Evolutionary conservation across 1,284 basidiomycete genomes (phyloP).

Genomic region (Papiliotrema terrestris): DNA sequence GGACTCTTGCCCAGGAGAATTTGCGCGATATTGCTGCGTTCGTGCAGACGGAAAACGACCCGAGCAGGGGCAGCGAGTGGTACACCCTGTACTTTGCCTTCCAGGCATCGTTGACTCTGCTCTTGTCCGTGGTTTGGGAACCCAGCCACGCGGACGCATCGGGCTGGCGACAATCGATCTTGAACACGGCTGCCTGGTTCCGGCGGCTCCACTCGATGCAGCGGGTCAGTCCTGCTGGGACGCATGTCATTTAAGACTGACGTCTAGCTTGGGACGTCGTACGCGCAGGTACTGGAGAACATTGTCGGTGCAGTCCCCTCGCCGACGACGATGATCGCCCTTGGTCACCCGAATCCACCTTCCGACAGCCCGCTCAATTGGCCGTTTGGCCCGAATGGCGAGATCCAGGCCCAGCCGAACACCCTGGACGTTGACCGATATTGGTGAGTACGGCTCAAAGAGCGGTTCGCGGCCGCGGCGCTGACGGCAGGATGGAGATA

Average conservation of each 20-base stretch:
- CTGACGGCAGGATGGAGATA: conserved; percentile 7
- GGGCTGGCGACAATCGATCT: conserved; percentile 6
- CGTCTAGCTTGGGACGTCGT: conserved; percentile 7
- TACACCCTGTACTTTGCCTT: conserved; percentile 23
- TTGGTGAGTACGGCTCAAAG: conserved; percentile 3
- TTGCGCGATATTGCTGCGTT: conserved; percentile 14
- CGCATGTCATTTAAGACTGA: not conserved
- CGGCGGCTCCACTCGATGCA: conserved; percentile 5
- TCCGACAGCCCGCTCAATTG: not conserved
- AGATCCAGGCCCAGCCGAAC: not conserved
- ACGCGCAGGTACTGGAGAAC: conserved; percentile 12
- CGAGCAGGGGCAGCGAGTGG: conserved; percentile 13
- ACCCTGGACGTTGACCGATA: conserved; percentile 15
- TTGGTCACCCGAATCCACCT: not conserved
- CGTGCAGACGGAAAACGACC: conserved; percentile 1
- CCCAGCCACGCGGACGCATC: conserved; percentile 6
- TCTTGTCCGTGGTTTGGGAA: conserved; percentile 20
- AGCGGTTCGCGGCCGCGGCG: not conserved
- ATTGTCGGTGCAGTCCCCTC: not conserved
- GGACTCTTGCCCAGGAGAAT: conserved; percentile 17
- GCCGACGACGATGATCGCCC: not conserved
- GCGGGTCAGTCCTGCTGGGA: not conserved
- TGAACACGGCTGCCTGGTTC: conserved; percentile 10
- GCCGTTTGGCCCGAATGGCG: not conserved
- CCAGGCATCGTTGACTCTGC: conserved; percentile 18